A percentile compares a stretch with the other conserved stretches of the same genome.
These are phyloP conservation scores for Trichoderma atroviride DNA, from an alignment of 2,329 filamentous ascomycete genomes.

Conservation along the genomic window DNA sequence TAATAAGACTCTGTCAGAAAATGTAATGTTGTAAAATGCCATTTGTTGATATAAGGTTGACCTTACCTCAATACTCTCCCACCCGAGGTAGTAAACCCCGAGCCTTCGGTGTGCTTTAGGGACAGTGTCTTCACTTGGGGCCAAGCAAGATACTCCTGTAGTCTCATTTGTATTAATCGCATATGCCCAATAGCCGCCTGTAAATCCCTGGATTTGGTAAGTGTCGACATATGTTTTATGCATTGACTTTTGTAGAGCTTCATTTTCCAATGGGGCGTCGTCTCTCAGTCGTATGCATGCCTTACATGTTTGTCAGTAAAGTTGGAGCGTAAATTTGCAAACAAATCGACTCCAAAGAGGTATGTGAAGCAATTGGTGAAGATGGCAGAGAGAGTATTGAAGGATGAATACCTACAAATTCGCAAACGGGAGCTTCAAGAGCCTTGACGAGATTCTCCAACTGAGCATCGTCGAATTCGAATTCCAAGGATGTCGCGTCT, in stretches of 20 bases:
- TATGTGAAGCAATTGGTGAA: not conserved
- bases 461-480: conserved; percentile 16
- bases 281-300: conserved; percentile 28
- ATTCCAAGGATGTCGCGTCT: not conserved
- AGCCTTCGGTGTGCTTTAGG: conserved; percentile 20
- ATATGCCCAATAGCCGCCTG: conserved; percentile 31
- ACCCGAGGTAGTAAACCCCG: conserved; percentile 29
- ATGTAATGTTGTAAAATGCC: not conserved
- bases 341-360: not conserved
- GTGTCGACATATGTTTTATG: conserved; percentile 31
- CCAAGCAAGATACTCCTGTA: conserved; percentile 2
- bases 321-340: not conserved
- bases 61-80: conserved; percentile 33
- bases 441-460: conserved; percentile 19
- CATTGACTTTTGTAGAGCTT: conserved; percentile 28
- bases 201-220: conserved; percentile 30
- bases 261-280: conserved; percentile 23
- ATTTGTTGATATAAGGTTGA: not conserved
- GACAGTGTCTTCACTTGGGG: not conserved
- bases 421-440: conserved; percentile 30
- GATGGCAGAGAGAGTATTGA: not conserved
- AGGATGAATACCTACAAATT: conserved; percentile 27
- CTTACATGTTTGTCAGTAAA: not conserved
- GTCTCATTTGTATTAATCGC: conserved; percentile 28
- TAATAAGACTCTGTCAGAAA: not conserved